Base-by-base conservation (phyloP, 2,329 filamentous ascomycete genomes). In the Myrmaecium sp. region DNA sequence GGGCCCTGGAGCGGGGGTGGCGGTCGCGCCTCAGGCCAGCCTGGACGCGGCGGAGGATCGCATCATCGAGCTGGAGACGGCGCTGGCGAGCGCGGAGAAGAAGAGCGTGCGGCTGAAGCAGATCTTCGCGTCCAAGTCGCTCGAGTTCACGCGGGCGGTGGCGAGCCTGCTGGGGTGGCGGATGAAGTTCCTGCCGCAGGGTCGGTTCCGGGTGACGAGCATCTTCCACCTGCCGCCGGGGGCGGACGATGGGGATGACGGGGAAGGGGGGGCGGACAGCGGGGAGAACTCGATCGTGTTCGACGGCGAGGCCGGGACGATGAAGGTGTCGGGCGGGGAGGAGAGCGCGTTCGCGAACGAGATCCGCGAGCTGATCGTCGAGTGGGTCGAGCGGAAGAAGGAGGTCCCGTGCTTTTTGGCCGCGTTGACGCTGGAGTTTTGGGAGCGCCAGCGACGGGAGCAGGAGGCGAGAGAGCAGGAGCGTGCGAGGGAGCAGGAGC, bases 241-340 rank as follows among this genome's bases (percentile, higher is more conserved):
- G 49, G 46, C 64, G 5, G 70, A 78, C 29, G 70, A 81, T 4
- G 48, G 51, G 27, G 57, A 61, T 33, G 61, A 62, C 35, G 18
- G 7, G 18, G 18, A 20, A n/a, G 18, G 18, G 7, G n/a, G n/a
- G n/a, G n/a, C n/a, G n/a, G n/a, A n/a, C n/a, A 33, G 28, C 7
- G 40, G 41, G 7, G 46, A 51, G 34, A 68, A 70, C 33, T 66
- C 58, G 4, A 72, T 73, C 23, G 71, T 93, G 0, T 94, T 94
- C 49, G 83, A 93, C 51, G 83, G 83, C 27, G 83, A 94, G 55
- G 74, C 78, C 31, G 89, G 86, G 5, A 94, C 84, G 1, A 98
- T 98, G 89, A 98, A 98, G 63, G 79, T 98, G 30, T 80, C 76
- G 17, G 89, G 89, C 2, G 89, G 89, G 0, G 80, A 83, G 2